A percentile compares a stretch with the other conserved stretches of the same genome.
phyloP scores from a whole-genome alignment of 768 basidiomycete genomes.

The Phlegmacium glaucopus region DNA sequence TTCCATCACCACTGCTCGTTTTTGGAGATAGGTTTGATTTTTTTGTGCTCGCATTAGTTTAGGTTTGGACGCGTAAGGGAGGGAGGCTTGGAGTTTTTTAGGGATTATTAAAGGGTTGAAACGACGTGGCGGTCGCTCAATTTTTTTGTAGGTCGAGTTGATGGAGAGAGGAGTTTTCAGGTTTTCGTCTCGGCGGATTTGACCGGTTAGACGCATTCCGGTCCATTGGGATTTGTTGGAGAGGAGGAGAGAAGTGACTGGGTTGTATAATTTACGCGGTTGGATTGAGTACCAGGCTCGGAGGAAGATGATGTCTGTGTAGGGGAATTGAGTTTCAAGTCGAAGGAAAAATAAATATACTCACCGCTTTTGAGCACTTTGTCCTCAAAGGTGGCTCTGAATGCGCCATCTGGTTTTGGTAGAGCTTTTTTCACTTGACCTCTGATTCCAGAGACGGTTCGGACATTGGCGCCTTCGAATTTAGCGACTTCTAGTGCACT shows the following conservation, averaged over 20 bases:
- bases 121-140: constrained; percentile 75
- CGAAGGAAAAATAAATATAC: constrained; percentile 26
- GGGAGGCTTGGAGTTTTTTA: constrained; percentile 82
- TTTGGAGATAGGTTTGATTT: constrained; percentile 84
- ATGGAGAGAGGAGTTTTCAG: constrained; percentile 76
- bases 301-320: constrained; percentile 86
- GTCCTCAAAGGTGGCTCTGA: constrained; percentile 97
- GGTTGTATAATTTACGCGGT: constrained; percentile 95
- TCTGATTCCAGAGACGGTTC: constrained; percentile 92
- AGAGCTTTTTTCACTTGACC: constrained; percentile 97
- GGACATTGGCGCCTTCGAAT: constrained; percentile 96
- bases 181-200: constrained; percentile 83
- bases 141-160: constrained; percentile 85
- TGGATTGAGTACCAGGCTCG: constrained; percentile 96
- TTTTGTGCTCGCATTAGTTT: constrained; percentile 75
- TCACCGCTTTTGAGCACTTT: constrained; percentile 93
- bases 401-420: constrained; percentile 92
- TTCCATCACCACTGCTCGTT: constrained; percentile 92
- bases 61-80: constrained; percentile 94
- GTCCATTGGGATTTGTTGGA: constrained; percentile 81
- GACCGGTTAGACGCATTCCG: constrained; percentile 95
- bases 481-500: constrained; percentile 94
- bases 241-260: constrained; percentile 87
- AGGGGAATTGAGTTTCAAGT: not conserved
- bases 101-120: constrained; percentile 92